Percentiles rank a stretch among this genome's conserved stretches.
phyloP scores from a whole-genome alignment of 352 stramenopile genomes.

The Pythium phragmitis region DNA sequence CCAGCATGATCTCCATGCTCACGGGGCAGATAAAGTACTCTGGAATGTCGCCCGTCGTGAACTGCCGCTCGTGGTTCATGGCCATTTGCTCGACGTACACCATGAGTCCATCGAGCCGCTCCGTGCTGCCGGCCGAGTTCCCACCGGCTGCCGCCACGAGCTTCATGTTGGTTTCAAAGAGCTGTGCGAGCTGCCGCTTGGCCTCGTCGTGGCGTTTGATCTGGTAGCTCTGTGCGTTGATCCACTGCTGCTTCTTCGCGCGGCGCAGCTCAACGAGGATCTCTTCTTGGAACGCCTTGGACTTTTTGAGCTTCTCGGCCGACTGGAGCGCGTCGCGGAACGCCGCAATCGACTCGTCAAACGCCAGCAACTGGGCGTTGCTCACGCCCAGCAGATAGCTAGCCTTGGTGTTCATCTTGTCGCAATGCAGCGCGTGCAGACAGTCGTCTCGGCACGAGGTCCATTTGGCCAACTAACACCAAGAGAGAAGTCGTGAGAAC shows the following conservation, averaged over 20 bases:
- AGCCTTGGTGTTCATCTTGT: slow-evolving; percentile 72
- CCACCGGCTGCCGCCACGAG: slow-evolving; percentile 12
- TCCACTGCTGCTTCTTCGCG: slow-evolving; percentile 69
- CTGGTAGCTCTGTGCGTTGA: slow-evolving; percentile 38
- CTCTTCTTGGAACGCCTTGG: slow-evolving; percentile 52
- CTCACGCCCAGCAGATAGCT: slow-evolving; percentile 75
- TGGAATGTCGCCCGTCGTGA: slow-evolving; percentile 56
- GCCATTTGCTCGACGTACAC: slow-evolving; percentile 62
- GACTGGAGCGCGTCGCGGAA: slow-evolving; percentile 49
- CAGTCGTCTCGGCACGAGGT: slow-evolving; percentile 65
- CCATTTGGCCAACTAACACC: slow-evolving; percentile 56
- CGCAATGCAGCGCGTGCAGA: slow-evolving; percentile 44
- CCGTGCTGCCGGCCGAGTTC: slow-evolving; percentile 6
- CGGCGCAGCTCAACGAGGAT: slow-evolving; percentile 57
- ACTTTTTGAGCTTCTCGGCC: slow-evolving; percentile 59
- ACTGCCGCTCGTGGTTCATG: slow-evolving; percentile 39
- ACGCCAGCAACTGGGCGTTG: slow-evolving; percentile 44
- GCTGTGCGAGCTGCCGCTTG: slow-evolving; percentile 38
- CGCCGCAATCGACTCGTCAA: slow-evolving; percentile 48
- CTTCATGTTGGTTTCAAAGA: slow-evolving; percentile 26
- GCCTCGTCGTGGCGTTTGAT: slow-evolving; percentile 42
- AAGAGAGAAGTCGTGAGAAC: slow-evolving; percentile 3
- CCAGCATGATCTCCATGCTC: slow-evolving; percentile 82
- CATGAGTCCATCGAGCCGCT: slow-evolving; percentile 50
- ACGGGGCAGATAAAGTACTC: slow-evolving; percentile 83